These are phyloP conservation scores for Chalaropsis thielavioides DNA, from an alignment of 2,329 filamentous ascomycete species.

Conservation along the genomic window DNA sequence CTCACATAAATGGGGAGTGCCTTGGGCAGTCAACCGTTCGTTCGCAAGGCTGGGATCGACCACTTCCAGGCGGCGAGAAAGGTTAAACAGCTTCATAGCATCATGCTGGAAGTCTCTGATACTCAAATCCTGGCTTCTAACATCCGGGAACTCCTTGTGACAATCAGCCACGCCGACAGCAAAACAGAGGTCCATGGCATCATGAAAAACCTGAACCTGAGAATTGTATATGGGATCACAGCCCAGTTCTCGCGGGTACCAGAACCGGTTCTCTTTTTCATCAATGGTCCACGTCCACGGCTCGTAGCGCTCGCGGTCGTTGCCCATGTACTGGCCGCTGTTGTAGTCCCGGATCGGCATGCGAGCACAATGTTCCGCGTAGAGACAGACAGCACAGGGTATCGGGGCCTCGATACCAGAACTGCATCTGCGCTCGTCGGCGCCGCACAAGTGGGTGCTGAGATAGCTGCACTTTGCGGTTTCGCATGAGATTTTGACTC, in stretches of 20 bases:
- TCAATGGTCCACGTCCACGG: constrained; percentile 1
- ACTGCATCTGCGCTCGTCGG: neutral
- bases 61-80: neutral
- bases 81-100: neutral
- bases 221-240: neutral
- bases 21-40: neutral
- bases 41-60: neutral
- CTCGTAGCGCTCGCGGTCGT: neutral
- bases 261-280: neutral
- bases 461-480: neutral
- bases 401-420: neutral
- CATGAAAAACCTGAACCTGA: neutral
- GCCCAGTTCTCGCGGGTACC: neutral
- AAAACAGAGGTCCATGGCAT: constrained; percentile 6
- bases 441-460: neutral
- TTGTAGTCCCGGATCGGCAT: neutral
- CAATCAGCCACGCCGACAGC: constrained; percentile 5
- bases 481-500: constrained; percentile 5
- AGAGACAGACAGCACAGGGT: neutral
- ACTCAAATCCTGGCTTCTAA: neutral
- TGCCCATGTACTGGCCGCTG: neutral
- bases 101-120: neutral
- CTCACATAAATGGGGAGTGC: neutral
- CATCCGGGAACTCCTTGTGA: neutral
- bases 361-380: neutral